Evolutionary conservation across 2,329 filamentous ascomycete genomes (phyloP).

Genomic region (Colletotrichum godetiae): DNA sequence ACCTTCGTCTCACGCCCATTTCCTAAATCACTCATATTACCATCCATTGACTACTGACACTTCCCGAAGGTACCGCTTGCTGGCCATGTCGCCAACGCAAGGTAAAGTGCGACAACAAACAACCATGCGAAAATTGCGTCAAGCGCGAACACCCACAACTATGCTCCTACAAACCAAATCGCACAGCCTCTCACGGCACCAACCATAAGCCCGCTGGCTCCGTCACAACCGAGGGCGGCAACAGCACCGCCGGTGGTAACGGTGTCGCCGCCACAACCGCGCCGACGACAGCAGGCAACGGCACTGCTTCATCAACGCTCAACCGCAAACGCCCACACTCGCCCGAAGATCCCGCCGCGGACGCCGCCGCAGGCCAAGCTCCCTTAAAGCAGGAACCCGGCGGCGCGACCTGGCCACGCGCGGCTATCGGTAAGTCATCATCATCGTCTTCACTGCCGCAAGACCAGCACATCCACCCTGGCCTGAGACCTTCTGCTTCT

Average conservation of each 20-base stretch:
- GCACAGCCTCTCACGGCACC: conserved; percentile 44
- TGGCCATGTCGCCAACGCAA: conserved; percentile 77
- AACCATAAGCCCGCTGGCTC: conserved; percentile 45
- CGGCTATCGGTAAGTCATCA: conserved; percentile 48
- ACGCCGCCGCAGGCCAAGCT: conserved; percentile 45
- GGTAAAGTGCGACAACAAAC: conserved; percentile 77
- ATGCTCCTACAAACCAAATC: conserved; percentile 75
- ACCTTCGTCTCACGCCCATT: background rate
- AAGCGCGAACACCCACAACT: conserved; percentile 73
- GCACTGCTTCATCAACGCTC: conserved; percentile 37
- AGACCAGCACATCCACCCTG: background rate
- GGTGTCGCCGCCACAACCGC: background rate
- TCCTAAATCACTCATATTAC: background rate
- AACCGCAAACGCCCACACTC: conserved; percentile 55
- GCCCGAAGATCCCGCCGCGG: conserved; percentile 50
- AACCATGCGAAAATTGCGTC: conserved; percentile 76
- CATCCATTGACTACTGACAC: background rate
- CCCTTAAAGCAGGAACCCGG: conserved; percentile 48
- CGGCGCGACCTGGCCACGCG: conserved; percentile 54
- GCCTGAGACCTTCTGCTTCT: conserved; percentile 6
- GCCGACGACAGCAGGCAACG: conserved; percentile 37
- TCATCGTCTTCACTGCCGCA: conserved; percentile 15
- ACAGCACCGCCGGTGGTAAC: conserved; percentile 28
- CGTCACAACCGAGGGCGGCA: conserved; percentile 37
- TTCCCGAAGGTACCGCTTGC: conserved; percentile 64